phyloP scores from a whole-genome alignment of 2,329 filamentous ascomycete species.

The Arthrobotrys conoides region DNA sequence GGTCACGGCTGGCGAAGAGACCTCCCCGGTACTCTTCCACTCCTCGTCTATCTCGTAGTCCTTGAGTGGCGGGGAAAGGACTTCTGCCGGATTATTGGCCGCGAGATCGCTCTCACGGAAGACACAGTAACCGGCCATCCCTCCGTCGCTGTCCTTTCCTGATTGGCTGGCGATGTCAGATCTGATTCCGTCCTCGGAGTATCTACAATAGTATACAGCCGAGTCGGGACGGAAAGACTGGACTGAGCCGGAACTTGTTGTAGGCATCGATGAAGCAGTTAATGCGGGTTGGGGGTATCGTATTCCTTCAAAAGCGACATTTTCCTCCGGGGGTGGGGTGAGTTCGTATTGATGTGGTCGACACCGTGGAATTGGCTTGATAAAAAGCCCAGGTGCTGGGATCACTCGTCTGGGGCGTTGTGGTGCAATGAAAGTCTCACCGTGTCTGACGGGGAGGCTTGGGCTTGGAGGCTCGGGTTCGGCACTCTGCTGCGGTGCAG shows the following conservation, averaged over 20 bases:
- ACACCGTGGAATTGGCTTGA: no score
- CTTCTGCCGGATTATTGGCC: background rate
- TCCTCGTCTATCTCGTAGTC: background rate
- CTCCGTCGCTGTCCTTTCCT: background rate
- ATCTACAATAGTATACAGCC: conserved; percentile 36
- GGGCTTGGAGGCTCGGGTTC: conserved; percentile 13
- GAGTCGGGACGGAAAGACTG: background rate
- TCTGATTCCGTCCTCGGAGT: conserved; percentile 18
- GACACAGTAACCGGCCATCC: conserved; percentile 7
- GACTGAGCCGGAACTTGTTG: background rate
- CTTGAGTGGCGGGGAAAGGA: background rate
- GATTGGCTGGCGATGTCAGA: conserved; percentile 1
- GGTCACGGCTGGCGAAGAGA: conserved; percentile 8
- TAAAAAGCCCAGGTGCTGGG: no score
- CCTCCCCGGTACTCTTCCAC: background rate
- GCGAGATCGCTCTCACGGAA: conserved; percentile 32
- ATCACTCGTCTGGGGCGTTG: background rate
- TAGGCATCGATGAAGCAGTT: no score
- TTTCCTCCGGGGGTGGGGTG: no score
- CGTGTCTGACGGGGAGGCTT: background rate
- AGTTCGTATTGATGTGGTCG: no score
- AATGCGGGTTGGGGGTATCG: background rate
- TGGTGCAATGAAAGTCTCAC: background rate
- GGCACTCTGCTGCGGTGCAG: background rate
- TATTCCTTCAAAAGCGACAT: no score